Percentiles rank a stretch among this genome's conserved stretches.
Conservation (phyloP, 768 basidiomycete species). For the Pisolithus sp. region DNA sequence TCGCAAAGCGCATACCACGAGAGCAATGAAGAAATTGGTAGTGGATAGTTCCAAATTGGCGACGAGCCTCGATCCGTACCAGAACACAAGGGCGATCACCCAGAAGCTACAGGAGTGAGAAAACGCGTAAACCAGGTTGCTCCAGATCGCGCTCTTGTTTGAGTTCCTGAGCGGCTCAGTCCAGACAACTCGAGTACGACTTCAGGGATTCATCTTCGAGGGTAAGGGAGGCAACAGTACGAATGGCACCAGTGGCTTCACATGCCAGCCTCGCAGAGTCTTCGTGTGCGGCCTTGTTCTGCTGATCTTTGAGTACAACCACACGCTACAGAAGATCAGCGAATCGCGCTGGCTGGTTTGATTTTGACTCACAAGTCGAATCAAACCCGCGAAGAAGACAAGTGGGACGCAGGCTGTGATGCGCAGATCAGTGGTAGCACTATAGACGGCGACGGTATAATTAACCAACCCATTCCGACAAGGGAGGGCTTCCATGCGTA, state of each 20-base stretch:
- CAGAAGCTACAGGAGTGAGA: constrained; percentile 74
- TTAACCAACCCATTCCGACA: constrained; percentile 64
- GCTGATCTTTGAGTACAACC: constrained; percentile 82
- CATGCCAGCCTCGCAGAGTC: constrained; percentile 82
- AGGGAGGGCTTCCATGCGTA: constrained; percentile 77
- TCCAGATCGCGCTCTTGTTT: constrained; percentile 56
- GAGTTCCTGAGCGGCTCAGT: constrained; percentile 62
- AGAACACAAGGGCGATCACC: constrained; percentile 80
- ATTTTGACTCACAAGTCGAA: constrained; percentile 56
- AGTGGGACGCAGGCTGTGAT: constrained; percentile 60
- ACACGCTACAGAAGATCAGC: constrained; percentile 44
- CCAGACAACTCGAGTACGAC: constrained; percentile 63
- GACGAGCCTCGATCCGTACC: constrained; percentile 64
- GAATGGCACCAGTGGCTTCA: constrained; percentile 84
- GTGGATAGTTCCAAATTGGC: constrained; percentile 47
- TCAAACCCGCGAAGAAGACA: constrained; percentile 68
- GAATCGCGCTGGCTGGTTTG: neutral
- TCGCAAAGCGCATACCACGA: constrained; percentile 49
- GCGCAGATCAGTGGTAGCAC: neutral
- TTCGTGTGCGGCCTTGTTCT: constrained; percentile 76
- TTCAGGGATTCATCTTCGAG: constrained; percentile 74
- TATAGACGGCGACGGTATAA: neutral
- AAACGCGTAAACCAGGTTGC: constrained; percentile 60
- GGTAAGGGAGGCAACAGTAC: constrained; percentile 85
- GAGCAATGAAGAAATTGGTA: constrained; percentile 72